A percentile compares a stretch with the other conserved stretches of the same genome.
These are phyloP conservation scores for Yarrowia divulgata DNA, from an alignment of 805 yeast species.

Conservation along the genomic window DNA sequence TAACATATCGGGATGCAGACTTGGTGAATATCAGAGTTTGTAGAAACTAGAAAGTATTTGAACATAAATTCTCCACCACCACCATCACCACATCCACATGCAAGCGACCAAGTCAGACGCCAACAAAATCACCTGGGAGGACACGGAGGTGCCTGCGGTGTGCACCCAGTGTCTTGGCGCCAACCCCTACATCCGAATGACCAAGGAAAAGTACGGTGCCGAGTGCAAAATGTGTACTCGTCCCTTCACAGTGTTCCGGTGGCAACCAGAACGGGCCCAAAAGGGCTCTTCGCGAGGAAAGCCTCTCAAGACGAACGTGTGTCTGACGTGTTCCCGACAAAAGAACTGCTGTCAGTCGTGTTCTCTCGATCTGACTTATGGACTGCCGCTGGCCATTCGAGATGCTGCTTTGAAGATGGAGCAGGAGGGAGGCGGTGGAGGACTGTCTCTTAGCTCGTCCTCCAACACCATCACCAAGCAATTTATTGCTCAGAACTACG, in stretches of 20 bases:
- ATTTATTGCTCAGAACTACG: conserved; percentile 62
- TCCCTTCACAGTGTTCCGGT: conserved; percentile 80
- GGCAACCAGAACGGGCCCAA: conserved; percentile 63
- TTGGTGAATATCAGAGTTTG: conserved; percentile 1
- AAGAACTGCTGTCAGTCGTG: conserved; percentile 89
- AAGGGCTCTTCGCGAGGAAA: conserved; percentile 47
- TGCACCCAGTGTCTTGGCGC: conserved; percentile 79
- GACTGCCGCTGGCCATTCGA: conserved; percentile 77
- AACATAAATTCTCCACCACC: neutral
- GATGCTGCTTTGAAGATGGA: conserved; percentile 83
- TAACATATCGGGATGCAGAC: conserved; percentile 4
- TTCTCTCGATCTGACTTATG: conserved; percentile 79
- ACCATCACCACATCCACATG: conserved; percentile 24
- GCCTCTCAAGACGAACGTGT: conserved; percentile 62
- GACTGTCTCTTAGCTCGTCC: conserved; percentile 53
- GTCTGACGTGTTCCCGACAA: conserved; percentile 79
- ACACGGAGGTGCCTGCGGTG: conserved; percentile 63
- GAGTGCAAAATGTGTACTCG: conserved; percentile 86
- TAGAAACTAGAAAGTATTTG: neutral
- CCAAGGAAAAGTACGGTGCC: conserved; percentile 72
- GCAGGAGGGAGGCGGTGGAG: conserved; percentile 53
- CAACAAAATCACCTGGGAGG: conserved; percentile 50
- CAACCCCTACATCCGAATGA: conserved; percentile 71
- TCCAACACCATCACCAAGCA: conserved; percentile 62
- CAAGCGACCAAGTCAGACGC: conserved; percentile 48